Conservation (phyloP, 169 alveolate genomes). For the Babesia ovata region DNA sequence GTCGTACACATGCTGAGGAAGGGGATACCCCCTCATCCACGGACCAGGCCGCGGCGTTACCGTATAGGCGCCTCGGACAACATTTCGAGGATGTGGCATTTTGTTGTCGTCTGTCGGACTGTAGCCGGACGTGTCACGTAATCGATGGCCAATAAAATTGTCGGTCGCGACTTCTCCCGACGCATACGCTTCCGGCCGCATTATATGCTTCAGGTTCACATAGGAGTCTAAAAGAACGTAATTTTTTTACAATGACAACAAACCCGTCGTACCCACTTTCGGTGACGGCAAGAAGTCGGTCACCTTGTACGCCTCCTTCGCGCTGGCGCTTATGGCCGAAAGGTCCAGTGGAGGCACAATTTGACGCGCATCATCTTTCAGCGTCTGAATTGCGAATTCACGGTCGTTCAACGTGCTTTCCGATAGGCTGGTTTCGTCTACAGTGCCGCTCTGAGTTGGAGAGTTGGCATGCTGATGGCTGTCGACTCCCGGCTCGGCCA, state of each 20-base stretch:
- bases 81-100: not conserved
- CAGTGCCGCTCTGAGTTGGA: not conserved
- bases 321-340: constrained; percentile 5
- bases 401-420: constrained; percentile 5
- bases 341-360: constrained; percentile 34
- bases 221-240: not conserved
- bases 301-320: constrained; percentile 20
- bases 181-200: not conserved
- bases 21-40: constrained; percentile 18
- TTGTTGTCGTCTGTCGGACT: no score
- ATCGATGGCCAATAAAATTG: no score
- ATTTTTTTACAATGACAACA: not conserved
- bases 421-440: not conserved
- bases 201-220: not conserved
- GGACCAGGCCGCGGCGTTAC: constrained; percentile 19
- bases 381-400: constrained; percentile 4
- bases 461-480: not conserved
- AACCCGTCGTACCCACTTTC: not conserved
- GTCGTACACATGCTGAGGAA: not conserved
- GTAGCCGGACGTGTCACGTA: no score
- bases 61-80: not conserved
- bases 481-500: not conserved
- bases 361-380: constrained; percentile 11
- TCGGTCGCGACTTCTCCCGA: no score
- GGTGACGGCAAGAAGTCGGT: not conserved